Evolutionary conservation across 352 stramenopile species (phyloP).

Genomic region (Phytophthora aleatoria): DNA sequence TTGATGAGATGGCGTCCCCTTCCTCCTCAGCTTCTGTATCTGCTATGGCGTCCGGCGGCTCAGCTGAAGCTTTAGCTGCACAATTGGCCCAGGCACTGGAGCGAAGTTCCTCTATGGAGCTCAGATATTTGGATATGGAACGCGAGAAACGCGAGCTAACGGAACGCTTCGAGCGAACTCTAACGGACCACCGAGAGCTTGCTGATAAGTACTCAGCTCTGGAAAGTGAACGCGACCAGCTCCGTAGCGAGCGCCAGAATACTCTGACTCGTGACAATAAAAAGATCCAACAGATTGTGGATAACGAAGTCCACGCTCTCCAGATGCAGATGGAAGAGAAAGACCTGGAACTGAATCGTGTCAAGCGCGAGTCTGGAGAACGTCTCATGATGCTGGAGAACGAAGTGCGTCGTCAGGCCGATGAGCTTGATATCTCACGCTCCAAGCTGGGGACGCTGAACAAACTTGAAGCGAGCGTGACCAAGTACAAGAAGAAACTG

Average conservation of each 20-base stretch:
- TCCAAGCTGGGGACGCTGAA: conserved; percentile 81
- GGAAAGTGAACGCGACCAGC: conserved; percentile 70
- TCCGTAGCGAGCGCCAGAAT: conserved; percentile 72
- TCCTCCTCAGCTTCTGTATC: conserved; percentile 33
- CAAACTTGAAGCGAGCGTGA: conserved; percentile 80
- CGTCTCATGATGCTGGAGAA: conserved; percentile 83
- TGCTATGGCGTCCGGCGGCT: conserved; percentile 40
- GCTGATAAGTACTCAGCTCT: conserved; percentile 52
- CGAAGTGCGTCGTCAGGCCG: conserved; percentile 83
- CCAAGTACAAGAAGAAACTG: conserved; percentile 88
- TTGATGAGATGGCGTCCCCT: conserved; percentile 58
- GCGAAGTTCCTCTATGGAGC: conserved; percentile 69
- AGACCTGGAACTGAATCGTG: conserved; percentile 68
- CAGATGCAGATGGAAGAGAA: conserved; percentile 82
- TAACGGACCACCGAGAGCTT: conserved; percentile 56
- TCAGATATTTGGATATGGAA: conserved; percentile 79
- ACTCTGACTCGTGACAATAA: conserved; percentile 85
- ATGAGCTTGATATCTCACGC: conserved; percentile 87
- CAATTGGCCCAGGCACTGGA: conserved; percentile 72
- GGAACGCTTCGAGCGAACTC: conserved; percentile 66
- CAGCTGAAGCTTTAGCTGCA: conserved; percentile 49
- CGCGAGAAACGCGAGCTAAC: conserved; percentile 77
- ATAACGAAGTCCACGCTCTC: conserved; percentile 77
- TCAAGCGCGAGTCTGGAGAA: conserved; percentile 78
- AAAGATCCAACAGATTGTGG: conserved; percentile 89